Evolutionary conservation across 225 moss, liverwort and hornwort species (phyloP), one percentile per base, ranked within the genome.

Genomic region (Antitrichia curtipendula): DNA sequence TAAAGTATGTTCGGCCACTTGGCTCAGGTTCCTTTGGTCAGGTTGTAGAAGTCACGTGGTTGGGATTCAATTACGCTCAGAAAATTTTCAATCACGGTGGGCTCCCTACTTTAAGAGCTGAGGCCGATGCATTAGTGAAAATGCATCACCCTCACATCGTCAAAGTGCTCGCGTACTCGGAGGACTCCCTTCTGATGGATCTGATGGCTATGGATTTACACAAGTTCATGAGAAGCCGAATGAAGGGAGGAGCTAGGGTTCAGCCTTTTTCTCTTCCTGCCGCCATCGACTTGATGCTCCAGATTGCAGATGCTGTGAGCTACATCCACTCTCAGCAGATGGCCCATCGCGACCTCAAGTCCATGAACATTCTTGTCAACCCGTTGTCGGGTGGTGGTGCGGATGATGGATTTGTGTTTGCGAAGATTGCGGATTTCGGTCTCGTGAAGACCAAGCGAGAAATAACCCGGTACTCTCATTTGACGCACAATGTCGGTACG

Each of bases 231-330:
- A 41, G 1, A 6, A 69, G 59, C 15, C 84, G 75, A 70, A 65
- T 59, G 87, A 10, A 7, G 9, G 49, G 22, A 73, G 59, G 86
- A 10, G 29, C 22, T 41, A 31, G 52, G 74, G 38, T 19, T 61
- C 58, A 25, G 3, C 87, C 84, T 25, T 89, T 87, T 12, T 66
- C 76, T 14, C 58, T 89, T 53, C 49, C n/a, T 58, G 80, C 86
- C 32, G 56, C 89, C 60, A 70, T 85, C 20, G 81, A 84, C 81
- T 50, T 91, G 58, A 91, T 91, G 87, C 87, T 84, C 52, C 84
- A 91, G 59, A 61, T 89, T 68, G 89, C 84, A 2, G 60, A 89
- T 45, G 91, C 65, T 11, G 22, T 89, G 54, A 59, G 60, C 41
- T 81, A 84, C 87, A 7, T 91, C 18, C 86, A 91, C 80, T 86